A percentile compares a stretch with the other conserved stretches of the same genome.
Evolutionary conservation across 2,329 filamentous ascomycete genomes (phyloP).

Genomic region (Arachnomyces sp.): DNA sequence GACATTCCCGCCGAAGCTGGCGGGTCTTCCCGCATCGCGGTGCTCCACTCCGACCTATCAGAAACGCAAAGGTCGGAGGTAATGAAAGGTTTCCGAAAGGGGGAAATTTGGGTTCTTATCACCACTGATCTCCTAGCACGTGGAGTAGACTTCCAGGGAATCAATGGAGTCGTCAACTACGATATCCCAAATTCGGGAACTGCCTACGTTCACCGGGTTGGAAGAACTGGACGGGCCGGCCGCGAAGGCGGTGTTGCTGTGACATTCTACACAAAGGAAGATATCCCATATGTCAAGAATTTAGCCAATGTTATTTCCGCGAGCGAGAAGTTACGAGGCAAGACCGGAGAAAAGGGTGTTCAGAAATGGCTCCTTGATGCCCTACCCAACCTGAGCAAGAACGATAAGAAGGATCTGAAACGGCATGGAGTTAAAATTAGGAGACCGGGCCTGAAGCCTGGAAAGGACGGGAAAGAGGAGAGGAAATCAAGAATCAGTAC

Average conservation of each 20-base stretch:
- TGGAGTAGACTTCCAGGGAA: conserved; percentile 87
- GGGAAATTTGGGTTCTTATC: conserved; percentile 93
- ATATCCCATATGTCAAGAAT: conserved; percentile 80
- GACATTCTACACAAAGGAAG: conserved; percentile 92
- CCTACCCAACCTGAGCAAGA: conserved; percentile 75
- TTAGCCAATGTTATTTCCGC: conserved; percentile 87
- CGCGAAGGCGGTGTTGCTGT: conserved; percentile 81
- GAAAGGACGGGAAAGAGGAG: conserved; percentile 34
- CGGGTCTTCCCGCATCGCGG: conserved; percentile 74
- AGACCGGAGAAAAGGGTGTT: conserved; percentile 51
- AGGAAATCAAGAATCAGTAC: conserved; percentile 63
- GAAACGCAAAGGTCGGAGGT: conserved; percentile 67
- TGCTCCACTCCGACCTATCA: conserved; percentile 79
- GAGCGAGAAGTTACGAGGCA: conserved; percentile 61
- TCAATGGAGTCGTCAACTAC: conserved; percentile 96
- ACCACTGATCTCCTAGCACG: conserved; percentile 90
- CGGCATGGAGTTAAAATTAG: conserved; percentile 72
- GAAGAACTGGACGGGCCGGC: conserved; percentile 81
- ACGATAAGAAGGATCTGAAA: conserved; percentile 75
- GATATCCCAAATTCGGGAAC: conserved; percentile 89
- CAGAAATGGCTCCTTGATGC: conserved; percentile 84
- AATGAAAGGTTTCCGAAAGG: conserved; percentile 83
- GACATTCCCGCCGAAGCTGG: conserved; percentile 87
- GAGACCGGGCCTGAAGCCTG: conserved; percentile 34
- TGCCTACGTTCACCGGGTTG: conserved; percentile 86